phyloP scores from a whole-genome alignment of 495 filamentous ascomycete species.

The Hyphodiscus hymeniophilus region DNA sequence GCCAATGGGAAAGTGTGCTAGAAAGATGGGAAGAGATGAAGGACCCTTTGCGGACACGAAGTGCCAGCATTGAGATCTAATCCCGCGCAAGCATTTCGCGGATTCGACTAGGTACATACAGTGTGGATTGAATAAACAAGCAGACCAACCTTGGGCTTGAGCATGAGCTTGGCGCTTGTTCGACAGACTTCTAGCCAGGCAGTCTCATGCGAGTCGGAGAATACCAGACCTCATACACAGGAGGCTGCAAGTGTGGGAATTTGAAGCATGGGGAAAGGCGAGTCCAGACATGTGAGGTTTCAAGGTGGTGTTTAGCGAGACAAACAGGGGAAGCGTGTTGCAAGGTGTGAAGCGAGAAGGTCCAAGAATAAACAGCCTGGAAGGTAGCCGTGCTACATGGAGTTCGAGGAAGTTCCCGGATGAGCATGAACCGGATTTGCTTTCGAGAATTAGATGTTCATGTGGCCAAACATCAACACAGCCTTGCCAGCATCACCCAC shows the following conservation, averaged over 20 bases:
- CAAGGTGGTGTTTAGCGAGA: conserved; percentile 15
- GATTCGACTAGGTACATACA: not conserved
- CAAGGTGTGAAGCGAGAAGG: not conserved
- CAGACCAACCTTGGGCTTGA: not conserved
- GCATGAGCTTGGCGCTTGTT: conserved; percentile 5
- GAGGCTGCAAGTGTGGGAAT: not conserved
- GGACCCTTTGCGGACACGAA: conserved; percentile 16
- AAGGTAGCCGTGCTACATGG: not conserved
- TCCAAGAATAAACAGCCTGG: not conserved
- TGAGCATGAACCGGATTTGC: too few relatives aligned
- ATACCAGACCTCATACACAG: not conserved
- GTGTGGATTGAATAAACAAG: not conserved
- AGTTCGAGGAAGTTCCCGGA: not conserved
- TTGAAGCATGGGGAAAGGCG: conserved; percentile 6
- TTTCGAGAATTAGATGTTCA: too few relatives aligned
- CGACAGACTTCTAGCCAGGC: conserved; percentile 10
- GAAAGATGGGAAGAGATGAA: conserved; percentile 21
- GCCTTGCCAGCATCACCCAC: too few relatives aligned
- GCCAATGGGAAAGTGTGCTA: conserved; percentile 7
- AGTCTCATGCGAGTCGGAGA: conserved; percentile 22
- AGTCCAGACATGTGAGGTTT: conserved; percentile 15
- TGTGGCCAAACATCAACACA: too few relatives aligned
- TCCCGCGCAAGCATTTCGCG: conserved; percentile 8
- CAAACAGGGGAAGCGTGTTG: not conserved
- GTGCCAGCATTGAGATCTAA: not conserved